A percentile compares a stretch with the other conserved stretches of the same genome.
These are phyloP conservation scores for Arthrobotrys iridis DNA, from an alignment of 2,329 filamentous ascomycete species.

Conservation along the genomic window DNA sequence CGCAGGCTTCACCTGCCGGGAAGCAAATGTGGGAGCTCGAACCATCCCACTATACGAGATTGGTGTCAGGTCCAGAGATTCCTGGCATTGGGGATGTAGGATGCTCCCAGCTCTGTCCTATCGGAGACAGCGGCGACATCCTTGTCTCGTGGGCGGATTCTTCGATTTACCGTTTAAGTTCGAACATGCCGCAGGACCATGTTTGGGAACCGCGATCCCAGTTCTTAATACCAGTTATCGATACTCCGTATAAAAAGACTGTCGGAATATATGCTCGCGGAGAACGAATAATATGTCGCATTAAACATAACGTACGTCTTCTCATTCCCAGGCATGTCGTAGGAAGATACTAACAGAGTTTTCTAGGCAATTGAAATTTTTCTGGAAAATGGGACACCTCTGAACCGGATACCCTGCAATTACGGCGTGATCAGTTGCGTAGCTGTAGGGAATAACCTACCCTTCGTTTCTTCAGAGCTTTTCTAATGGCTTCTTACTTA, in stretches of 20 bases:
- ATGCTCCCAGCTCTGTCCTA: conserved; percentile 30
- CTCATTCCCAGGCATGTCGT: background rate
- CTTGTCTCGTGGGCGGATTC: conserved; percentile 49
- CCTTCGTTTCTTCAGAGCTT: background rate
- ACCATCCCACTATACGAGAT: conserved; percentile 9
- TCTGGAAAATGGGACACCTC: conserved; percentile 7
- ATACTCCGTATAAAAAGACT: background rate
- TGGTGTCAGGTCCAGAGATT: conserved; percentile 27
- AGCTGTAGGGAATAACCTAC: conserved; percentile 13
- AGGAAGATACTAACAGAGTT: background rate
- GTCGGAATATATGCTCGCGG: conserved; percentile 39
- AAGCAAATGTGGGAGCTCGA: conserved; percentile 42
- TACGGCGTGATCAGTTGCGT: conserved; percentile 38
- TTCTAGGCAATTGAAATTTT: conserved; percentile 42
- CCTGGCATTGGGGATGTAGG: conserved; percentile 1
- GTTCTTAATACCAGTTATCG: conserved; percentile 14
- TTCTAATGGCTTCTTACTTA: conserved; percentile 6
- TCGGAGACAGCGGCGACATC: conserved; percentile 31
- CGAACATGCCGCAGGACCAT: conserved; percentile 8
- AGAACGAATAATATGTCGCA: conserved; percentile 33
- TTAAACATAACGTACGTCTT: conserved; percentile 26
- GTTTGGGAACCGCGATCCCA: conserved; percentile 44
- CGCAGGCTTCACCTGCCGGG: background rate
- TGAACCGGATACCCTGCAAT: conserved; percentile 19
- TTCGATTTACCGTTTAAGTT: conserved; percentile 30